Base-by-base conservation (phyloP, 495 filamentous ascomycete genomes). In the Penicillium coffeae region DNA sequence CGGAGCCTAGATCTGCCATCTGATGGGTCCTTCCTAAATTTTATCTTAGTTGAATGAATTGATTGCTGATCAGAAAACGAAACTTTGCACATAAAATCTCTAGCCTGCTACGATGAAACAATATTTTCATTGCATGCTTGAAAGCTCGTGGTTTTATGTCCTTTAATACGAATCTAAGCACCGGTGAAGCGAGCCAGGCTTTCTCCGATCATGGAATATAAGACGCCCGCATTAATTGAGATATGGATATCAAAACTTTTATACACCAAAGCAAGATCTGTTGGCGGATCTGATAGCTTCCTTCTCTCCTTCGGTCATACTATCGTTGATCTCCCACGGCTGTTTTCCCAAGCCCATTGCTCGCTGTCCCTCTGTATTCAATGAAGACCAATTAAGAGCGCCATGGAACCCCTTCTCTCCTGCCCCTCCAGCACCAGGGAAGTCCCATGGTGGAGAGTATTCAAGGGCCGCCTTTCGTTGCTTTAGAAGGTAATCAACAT, bases 401-500 rank as follows among this genome's bases (percentile, higher is more conserved):
- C 67, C 71, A 38, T 68, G 46, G 50, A 72, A 74, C 1, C 70
- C 71, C 3, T 32, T 33, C 55, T 75, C 61, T 69, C 76, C 41
- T 75, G 67, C 32, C 56, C 74, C 25, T 83, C 54, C 59, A 83
- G 64, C 51, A 78, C 90, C 40, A 80, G 73, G 58, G 89, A 69
- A 55, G 87, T 81, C 35, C 85, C 85, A 58, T 62, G 75, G 63
- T 10, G 71, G 70, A 10, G 71, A 74, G 51, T 72, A 71, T 13
- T 45, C 32, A 8, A 67, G 56, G 7, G 71, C 70, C 27, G 82
- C 77, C 36, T 82, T 73, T 20, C 83, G 76, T 63, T 94, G 90
- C 15, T 82, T 77, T 1, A 67, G 65, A 3, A 93, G 69, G 62
- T 89, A 90, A 18, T 76, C 59, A 0, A 83, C 79, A 64, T 90